Base-by-base conservation (phyloP, 306 rosid species). In the Cicer bijugum region DNA sequence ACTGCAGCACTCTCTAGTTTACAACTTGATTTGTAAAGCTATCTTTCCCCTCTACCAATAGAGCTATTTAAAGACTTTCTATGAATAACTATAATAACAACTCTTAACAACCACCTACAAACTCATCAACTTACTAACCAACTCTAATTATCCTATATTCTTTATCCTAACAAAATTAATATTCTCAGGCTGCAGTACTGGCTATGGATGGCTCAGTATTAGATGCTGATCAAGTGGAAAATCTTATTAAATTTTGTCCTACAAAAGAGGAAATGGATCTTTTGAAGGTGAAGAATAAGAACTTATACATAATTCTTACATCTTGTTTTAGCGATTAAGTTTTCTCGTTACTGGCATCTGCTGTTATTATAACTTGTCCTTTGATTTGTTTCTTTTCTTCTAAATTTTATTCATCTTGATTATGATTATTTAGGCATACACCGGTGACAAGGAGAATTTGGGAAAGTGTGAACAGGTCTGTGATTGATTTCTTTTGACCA, bases 221-320 rank as follows among this genome's bases (percentile, higher is more conserved):
- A 87, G 96, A 91, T 77, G 87, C 79, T 80, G 98, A 93, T 78
- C 97, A 93, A 84, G 96, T 93, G 87, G 98, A 93, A 76, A 93
- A 91, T 85, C 89, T 93, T 47, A 89, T 93, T 33, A 93, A 89
- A 81, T 89, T 88, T 88, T 91, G 98, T 80, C 97, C 97, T 40
- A 91, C 98, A 65, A 93, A 91, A 83, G 98, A 94, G 78, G 98
- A 93, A 83, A 93, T 93, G 94, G 98, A 93, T 57, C 94, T 89
- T 79, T 80, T 83, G 76, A 83, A 76, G 98, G 98, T 94, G 79
- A 75, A 67, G 74, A 71, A 81, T 38, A 47, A 45, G 66, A 44
- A 53, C 62, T 56, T 62, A 51, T 72, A 45, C 46, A 55, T 79
- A 44, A 33, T 63, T 73, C 50, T 75, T 59, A 35, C 67, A 65